phyloP scores from a whole-genome alignment of 78 protist genomes.

The Pigoraptor vietnamica region DNA sequence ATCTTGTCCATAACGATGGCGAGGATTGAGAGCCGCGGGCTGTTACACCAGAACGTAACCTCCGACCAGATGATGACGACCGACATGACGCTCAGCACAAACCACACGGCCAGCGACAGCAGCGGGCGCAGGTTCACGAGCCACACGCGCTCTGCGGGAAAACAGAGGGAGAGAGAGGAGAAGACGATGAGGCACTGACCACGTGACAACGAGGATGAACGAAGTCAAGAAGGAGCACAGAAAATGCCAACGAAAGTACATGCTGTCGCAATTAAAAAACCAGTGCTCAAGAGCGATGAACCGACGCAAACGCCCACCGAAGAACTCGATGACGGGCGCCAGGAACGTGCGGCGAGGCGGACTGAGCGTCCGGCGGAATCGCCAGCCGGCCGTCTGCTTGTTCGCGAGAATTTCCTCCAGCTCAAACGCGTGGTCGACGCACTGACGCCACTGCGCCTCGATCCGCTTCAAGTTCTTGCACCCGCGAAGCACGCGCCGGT shows the following conservation, averaged over 20 bases:
- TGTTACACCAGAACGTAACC: background rate
- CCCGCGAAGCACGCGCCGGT: constrained; percentile 18
- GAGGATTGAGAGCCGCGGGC: background rate
- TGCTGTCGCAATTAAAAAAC: no score
- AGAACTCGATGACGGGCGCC: background rate
- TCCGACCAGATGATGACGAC: constrained; percentile 1
- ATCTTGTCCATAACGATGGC: background rate
- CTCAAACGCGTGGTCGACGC: constrained; percentile 28
- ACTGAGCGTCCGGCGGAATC: background rate
- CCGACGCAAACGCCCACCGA: background rate
- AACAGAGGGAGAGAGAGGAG: no score
- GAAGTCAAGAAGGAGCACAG: no score
- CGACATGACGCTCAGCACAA: background rate
- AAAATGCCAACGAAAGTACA: no score
- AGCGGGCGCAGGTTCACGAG: background rate
- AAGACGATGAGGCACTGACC: no score
- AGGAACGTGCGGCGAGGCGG: background rate
- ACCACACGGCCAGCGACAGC: background rate
- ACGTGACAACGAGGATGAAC: no score
- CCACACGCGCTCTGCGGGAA: background rate
- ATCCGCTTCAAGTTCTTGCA: background rate
- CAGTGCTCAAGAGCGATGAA: no score
- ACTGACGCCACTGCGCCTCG: constrained; percentile 28
- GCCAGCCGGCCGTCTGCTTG: background rate
- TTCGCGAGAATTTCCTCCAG: constrained; percentile 36